Evolutionary conservation across 257 asterid genomes (phyloP), one percentile per base, ranked within the genome.

Genomic region (Solanum rostratum): DNA sequence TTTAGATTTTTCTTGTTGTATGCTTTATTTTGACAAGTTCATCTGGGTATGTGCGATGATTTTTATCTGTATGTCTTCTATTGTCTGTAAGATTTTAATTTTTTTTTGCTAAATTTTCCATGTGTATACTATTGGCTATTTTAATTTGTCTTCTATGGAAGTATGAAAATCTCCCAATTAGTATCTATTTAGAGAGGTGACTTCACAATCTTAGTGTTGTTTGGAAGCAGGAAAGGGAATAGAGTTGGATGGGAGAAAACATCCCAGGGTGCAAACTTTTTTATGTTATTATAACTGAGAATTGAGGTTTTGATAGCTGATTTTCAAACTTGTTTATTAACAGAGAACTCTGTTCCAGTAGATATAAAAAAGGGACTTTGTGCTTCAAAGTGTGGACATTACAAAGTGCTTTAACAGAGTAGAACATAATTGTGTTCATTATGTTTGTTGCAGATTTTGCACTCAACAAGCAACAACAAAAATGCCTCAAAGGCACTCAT

Each of bases 401-500:
- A 66, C 18, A 2, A 63, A 63, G 29, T 24, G 43, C 20, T 27
- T 29, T 63, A 29, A 63, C 19, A 11, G 10, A 29, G 13, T 29
- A 15, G 8, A 22, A 8, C 37, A 33, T 68, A 16, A 30, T 33
- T 1, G 74, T 66, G 46, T 29, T 66, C 46, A 33, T 68, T 15
- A 33, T 9, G 27, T 33, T 30, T 66, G 74, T 33, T 68, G 76
- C 76, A 68, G 98, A 90, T 93, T 84, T 74, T 95, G 87, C 96
- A 95, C 54, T 85, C 92, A n/a, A 10, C 83, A 14, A 68, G 46
- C 52, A n/a, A 81, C 50, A 92, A 95, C 90, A 93, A 91, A 86
- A 95, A 92, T 86, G 89, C 91, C 46, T 39, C 50, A 66, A 95
- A 95, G 91, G 86, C 92, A 53, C 91, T 89, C 57, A 90, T 95